These are phyloP conservation scores for Trichophyton benhamiae DNA, from an alignment of 2,329 filamentous ascomycete species.

Conservation along the genomic window DNA sequence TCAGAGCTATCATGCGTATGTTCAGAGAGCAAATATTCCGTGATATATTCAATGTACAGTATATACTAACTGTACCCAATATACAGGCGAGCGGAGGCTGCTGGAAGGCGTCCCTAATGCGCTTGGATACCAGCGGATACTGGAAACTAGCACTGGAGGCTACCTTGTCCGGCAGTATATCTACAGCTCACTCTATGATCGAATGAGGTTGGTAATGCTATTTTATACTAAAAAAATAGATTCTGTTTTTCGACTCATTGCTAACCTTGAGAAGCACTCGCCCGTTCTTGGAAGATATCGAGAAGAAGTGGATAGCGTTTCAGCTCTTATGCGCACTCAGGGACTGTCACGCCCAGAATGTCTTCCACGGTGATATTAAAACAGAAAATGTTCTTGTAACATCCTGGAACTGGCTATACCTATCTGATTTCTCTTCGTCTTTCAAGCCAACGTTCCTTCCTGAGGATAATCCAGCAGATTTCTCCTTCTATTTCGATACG, in stretches of 20 bases:
- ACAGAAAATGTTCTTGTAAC: slow-evolving; percentile 94
- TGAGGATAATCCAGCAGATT: slow-evolving; percentile 92
- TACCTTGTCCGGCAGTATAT: slow-evolving; percentile 91
- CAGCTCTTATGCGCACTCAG: slow-evolving; percentile 84
- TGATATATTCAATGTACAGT: too few relatives aligned
- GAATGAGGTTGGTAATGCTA: slow-evolving; percentile 46
- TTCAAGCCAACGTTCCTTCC: slow-evolving; percentile 92
- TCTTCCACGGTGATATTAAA: slow-evolving; percentile 98
- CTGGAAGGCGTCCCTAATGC: slow-evolving; percentile 82
- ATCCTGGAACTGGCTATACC: slow-evolving; percentile 98
- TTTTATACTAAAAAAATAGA: not conserved
- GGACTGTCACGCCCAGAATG: slow-evolving; percentile 76
- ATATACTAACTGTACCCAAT: not conserved
- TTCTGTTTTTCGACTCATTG: not conserved
- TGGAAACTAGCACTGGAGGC: slow-evolving; percentile 83
- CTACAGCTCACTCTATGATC: slow-evolving; percentile 93
- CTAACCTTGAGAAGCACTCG: slow-evolving; percentile 56
- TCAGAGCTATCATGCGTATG: slow-evolving; percentile 61
- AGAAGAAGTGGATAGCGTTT: slow-evolving; percentile 97
- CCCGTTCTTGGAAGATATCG: slow-evolving; percentile 90
- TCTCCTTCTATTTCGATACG: slow-evolving; percentile 95
- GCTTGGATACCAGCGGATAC: slow-evolving; percentile 73
- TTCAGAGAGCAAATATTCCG: slow-evolving; percentile 9
- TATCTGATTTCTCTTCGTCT: slow-evolving; percentile 90
- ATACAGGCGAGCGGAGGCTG: slow-evolving; percentile 60